These are phyloP conservation scores for Botrytis fabae DNA, from an alignment of 2,329 filamentous ascomycete genomes.

Conservation along the genomic window DNA sequence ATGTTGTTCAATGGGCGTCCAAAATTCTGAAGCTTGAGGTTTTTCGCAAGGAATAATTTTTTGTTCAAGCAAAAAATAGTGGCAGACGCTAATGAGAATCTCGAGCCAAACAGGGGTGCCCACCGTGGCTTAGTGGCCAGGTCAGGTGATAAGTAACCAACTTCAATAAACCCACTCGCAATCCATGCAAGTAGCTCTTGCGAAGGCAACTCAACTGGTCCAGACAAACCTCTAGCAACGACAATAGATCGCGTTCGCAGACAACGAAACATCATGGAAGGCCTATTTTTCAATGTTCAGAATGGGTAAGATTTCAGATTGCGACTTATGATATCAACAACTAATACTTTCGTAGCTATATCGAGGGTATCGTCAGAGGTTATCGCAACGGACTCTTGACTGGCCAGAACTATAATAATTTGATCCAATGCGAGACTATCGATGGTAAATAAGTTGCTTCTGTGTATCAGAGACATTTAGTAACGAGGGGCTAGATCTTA, in stretches of 20 bases:
- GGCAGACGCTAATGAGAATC: constrained; percentile 28
- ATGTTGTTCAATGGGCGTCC: constrained; percentile 22
- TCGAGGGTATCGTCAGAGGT: constrained; percentile 95
- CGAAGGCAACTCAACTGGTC: constrained; percentile 23
- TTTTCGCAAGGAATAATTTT: constrained; percentile 33
- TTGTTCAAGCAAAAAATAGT: constrained; percentile 26
- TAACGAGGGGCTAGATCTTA: constrained; percentile 68
- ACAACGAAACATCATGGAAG: constrained; percentile 67
- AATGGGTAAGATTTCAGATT: constrained; percentile 64
- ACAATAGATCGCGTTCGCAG: constrained; percentile 21
- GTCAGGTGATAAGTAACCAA: constrained; percentile 25
- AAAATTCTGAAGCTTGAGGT: constrained; percentile 27
- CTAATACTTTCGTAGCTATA: constrained; percentile 63
- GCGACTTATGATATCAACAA: constrained; percentile 22
- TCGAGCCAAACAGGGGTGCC: constrained; percentile 7
- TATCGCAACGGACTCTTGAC: constrained; percentile 95
- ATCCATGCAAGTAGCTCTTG: constrained; percentile 19
- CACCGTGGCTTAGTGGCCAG: constrained; percentile 10
- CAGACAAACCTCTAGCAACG: constrained; percentile 24
- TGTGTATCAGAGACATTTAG: not conserved
- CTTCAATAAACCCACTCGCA: constrained; percentile 1
- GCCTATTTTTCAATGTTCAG: constrained; percentile 91
- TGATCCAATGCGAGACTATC: constrained; percentile 96
- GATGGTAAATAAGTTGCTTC: constrained; percentile 63
- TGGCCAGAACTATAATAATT: constrained; percentile 85